A percentile compares a stretch with the other conserved stretches of the same genome.
phyloP scores from a whole-genome alignment of 148 eudicot species.

The Camellia japonica region DNA sequence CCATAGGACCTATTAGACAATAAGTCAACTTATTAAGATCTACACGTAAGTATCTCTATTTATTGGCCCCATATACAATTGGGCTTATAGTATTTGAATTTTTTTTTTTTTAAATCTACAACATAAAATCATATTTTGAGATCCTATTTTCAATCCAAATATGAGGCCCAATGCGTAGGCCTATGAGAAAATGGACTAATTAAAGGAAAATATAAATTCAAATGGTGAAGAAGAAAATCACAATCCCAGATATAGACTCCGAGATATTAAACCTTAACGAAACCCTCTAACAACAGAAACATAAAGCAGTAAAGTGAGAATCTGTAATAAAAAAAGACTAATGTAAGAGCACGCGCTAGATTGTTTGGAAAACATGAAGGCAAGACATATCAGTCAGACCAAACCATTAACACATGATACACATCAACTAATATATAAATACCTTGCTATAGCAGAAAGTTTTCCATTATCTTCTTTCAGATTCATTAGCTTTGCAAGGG shows the following conservation, averaged over 20 bases:
- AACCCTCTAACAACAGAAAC: background rate
- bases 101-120: no score
- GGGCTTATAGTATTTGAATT: no score
- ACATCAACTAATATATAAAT: constrained; percentile 2
- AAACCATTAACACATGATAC: background rate
- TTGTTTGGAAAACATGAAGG: background rate
- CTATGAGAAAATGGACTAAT: background rate
- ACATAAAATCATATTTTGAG: no score
- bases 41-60: no score
- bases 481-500: constrained; percentile 96
- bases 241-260: background rate
- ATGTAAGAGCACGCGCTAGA: background rate
- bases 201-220: background rate
- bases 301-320: background rate
- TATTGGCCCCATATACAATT: no score
- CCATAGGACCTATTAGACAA: no score
- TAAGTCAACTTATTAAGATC: no score
- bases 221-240: background rate
- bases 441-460: constrained; percentile 96
- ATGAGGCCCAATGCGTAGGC: no score
- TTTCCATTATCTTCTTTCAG: constrained; percentile 70
- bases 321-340: background rate
- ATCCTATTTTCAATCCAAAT: no score
- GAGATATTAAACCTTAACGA: background rate
- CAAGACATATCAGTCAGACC: background rate